A percentile compares a stretch with the other conserved stretches of the same genome.
These are phyloP conservation scores for Iberis pinnata DNA, from an alignment of 345 rosid species.

Conservation along the genomic window DNA sequence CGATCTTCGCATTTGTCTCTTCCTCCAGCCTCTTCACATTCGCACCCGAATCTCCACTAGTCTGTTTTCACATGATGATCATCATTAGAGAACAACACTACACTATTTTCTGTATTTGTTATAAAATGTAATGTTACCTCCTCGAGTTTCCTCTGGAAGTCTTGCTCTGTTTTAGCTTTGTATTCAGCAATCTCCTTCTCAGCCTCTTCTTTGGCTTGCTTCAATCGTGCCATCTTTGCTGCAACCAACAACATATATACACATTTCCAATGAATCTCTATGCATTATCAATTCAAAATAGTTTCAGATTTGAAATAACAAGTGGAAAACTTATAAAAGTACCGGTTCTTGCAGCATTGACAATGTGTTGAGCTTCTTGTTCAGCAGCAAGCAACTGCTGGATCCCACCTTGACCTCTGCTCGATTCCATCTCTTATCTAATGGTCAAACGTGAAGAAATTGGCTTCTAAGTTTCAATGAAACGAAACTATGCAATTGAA, in stretches of 20 bases:
- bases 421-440: no score
- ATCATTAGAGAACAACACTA: background rate
- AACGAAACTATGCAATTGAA: no score
- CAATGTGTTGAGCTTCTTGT: no score
- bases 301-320: background rate
- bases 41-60: slow-evolving; percentile 88
- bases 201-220: slow-evolving; percentile 96
- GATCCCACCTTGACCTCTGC: no score
- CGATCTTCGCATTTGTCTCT: slow-evolving; percentile 70
- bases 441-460: no score
- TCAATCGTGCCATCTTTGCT: slow-evolving; percentile 79
- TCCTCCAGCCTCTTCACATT: slow-evolving; percentile 85
- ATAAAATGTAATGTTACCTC: slow-evolving; percentile 39
- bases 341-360: slow-evolving; percentile 66
- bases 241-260: slow-evolving; percentile 7
- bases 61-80: slow-evolving; percentile 37
- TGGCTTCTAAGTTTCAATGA: no score
- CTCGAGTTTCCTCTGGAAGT: slow-evolving; percentile 73
- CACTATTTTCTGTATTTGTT: background rate
- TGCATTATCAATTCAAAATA: background rate
- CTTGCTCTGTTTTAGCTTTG: slow-evolving; percentile 67
- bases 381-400: no score
- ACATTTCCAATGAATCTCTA: background rate
- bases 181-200: slow-evolving; percentile 69
- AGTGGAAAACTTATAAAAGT: background rate